Evolutionary conservation across 495 filamentous ascomycete species (phyloP), one percentile per base, ranked within the genome.

Genomic region (Paragyromitra xinjiangensis): DNA sequence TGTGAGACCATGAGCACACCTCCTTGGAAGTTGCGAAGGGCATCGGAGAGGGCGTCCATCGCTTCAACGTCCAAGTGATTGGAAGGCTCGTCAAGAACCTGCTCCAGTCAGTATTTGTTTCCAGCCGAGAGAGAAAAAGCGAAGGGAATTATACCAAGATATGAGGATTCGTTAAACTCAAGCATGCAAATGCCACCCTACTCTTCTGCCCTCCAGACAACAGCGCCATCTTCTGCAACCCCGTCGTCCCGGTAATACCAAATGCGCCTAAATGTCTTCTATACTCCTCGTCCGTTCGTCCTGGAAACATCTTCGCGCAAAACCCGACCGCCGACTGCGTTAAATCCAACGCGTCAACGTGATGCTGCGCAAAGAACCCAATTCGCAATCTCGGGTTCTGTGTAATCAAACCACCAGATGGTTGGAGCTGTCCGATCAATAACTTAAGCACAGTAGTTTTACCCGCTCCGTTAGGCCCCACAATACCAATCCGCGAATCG

Each of bases 1-100:
- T 99, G 95, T 71, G 92, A 95, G 51, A 99, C 95, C 94, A 99
- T 98, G 66, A 99, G 86, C 76, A 98, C 94, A 78, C 95, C 95
- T 55, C 95, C 95, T 84, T 96, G 88, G 84, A 98, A 99, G 73
- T 90, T 88, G 78, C 89, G 87, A 62, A 99, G 87, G 29, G 96
- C 95, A 50, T 90, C 88, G 0, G 91, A 89, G 16, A 99, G 84
- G 11, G 96, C 95, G 85, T 99, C 95, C 95, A 99, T 99, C 71
- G 96, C 95, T 83, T 99, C 95, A 80, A 99, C 98, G 89, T 99
- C 95, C 81, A 99, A 85, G 81, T 99, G 95, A 85, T 99, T 99
- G 66, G 92, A 95, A 81, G 95, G 95, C 83, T 99, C 95, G 87
- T 99, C 95, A 55, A 99, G 92, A 64, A 99, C 73, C 73, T 76